Percentiles rank a stretch among this genome's conserved stretches.
These are phyloP conservation scores for Toxicodendron radicans DNA, from an alignment of 345 rosid species.

Conservation along the genomic window DNA sequence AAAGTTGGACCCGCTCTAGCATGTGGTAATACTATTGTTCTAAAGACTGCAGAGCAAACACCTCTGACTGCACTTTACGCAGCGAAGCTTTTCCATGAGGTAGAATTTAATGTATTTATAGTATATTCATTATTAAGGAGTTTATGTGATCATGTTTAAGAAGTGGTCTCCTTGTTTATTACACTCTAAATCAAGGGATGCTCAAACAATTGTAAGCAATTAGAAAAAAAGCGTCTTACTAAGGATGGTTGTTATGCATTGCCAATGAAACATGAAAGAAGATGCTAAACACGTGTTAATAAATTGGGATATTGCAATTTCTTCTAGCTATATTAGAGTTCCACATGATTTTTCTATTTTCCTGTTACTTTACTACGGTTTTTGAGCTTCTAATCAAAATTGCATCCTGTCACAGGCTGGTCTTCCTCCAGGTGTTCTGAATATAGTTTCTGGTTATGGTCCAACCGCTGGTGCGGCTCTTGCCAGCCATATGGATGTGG, in stretches of 20 bases:
- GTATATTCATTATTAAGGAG: slow-evolving; percentile 2
- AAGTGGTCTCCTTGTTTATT: slow-evolving; percentile 5
- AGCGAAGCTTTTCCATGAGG: slow-evolving; percentile 67
- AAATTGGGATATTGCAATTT: neutral
- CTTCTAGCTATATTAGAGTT: neutral
- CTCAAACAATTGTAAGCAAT: neutral
- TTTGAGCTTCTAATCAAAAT: slow-evolving; percentile 13
- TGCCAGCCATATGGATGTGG: slow-evolving; percentile 92
- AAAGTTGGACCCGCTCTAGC: slow-evolving; percentile 70
- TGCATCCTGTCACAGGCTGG: slow-evolving; percentile 58
- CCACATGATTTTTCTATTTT: neutral
- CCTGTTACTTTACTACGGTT: neutral
- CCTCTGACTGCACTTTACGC: slow-evolving; percentile 58
- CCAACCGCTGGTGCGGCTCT: slow-evolving; percentile 86
- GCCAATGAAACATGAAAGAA: neutral
- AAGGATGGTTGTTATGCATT: neutral
- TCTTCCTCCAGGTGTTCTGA: slow-evolving; percentile 90
- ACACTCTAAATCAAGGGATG: neutral
- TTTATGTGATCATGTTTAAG: neutral
- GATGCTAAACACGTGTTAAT: neutral
- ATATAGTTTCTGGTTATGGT: slow-evolving; percentile 82
- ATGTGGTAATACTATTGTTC: slow-evolving; percentile 60
- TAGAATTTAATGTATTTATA: slow-evolving; percentile 13
- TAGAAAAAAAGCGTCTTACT: neutral
- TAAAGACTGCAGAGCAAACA: slow-evolving; percentile 65